phyloP scores from a whole-genome alignment of 352 stramenopile species.

The Phytophthora cactorum region DNA sequence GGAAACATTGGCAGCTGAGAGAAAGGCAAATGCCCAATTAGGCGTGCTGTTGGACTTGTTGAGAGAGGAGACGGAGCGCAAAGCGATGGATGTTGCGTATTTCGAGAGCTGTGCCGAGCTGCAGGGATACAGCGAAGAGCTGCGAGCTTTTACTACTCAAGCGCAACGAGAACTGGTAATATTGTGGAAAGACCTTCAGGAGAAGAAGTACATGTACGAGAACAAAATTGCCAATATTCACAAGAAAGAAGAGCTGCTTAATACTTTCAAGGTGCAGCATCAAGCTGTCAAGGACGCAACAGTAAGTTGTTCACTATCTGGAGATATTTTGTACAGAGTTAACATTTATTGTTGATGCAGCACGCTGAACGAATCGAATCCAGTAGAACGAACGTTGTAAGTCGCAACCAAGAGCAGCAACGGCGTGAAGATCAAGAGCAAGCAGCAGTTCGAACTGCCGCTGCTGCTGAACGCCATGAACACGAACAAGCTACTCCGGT shows the following conservation, averaged over 20 bases:
- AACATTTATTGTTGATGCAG: conserved; percentile 6
- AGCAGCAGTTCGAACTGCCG: conserved; percentile 5
- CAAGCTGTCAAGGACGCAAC: conserved; percentile 53
- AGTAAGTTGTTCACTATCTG: conserved; percentile 12
- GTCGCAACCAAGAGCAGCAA: conserved; percentile 39
- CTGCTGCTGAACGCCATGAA: conserved; percentile 15
- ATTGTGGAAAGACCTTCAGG: conserved; percentile 48
- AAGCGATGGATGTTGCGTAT: conserved; percentile 80
- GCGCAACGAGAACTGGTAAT: conserved; percentile 42
- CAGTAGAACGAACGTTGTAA: conserved; percentile 7
- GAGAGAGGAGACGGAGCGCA: conserved; percentile 74
- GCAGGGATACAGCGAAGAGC: conserved; percentile 56
- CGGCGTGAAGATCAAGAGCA: conserved; percentile 35
- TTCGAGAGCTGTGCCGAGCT: conserved; percentile 74
- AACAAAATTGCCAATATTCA: conserved; percentile 59
- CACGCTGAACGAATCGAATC: conserved; percentile 32
- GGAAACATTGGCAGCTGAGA: conserved; percentile 63
- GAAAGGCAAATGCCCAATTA: conserved; percentile 47
- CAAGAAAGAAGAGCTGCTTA: conserved; percentile 76
- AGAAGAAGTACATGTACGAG: conserved; percentile 65
- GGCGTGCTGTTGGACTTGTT: conserved; percentile 55
- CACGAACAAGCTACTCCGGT: conserved; percentile 35
- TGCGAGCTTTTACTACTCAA: conserved; percentile 53
- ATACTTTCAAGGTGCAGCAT: conserved; percentile 72
- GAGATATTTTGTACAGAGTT: not conserved